Evolutionary conservation across 2,329 filamentous ascomycete species (phyloP), one percentile per base, ranked within the genome.

Genomic region (Neopestalotiopsis sp.): DNA sequence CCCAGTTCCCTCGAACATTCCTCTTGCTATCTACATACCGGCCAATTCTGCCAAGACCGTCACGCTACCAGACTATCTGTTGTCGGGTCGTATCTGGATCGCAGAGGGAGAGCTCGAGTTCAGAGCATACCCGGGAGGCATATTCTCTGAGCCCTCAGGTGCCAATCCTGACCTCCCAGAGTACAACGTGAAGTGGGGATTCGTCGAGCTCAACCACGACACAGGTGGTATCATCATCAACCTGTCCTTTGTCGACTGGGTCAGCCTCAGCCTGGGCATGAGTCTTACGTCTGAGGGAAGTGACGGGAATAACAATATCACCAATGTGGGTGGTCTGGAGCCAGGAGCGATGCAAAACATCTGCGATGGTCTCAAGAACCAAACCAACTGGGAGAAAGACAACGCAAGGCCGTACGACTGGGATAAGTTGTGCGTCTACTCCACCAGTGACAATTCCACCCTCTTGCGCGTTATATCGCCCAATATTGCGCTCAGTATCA

Each of bases 211-310:
- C 24, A 79, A 78, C 67, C 80, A 74, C 10, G 61, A 68, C 0
- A 71, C 76, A 0, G 77, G 78, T 0, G 74, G 76, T 2, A 68
- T 86, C 34, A 83, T 76, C 17, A 81, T 82, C 58, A 85, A 86
- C 71, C 79, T 86, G 57, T 84, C 81, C 62, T 85, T 82, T 58
- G 84, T 86, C 17, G 84, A 86, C 74, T 86, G 84, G 69, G 80
- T 86, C n/a, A 78, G 84, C 2, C 78, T 88, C 17, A 76, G 82
- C 0, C 78, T 88, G 1, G 84, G 85, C 49, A 84, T 88, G 80
- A 72, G 73, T 0, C 75, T 87, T 3, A 78, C 76, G 0, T 76
- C 76, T n/a, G 74, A 70, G 9, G 77, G 77, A 20, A 80, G 80
- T 34, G 45, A 61, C 28, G 28, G 30, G 72, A 40, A 32, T 34